Base-by-base conservation (phyloP, 352 stramenopile species). In the Pseudoperonospora humuli region DNA sequence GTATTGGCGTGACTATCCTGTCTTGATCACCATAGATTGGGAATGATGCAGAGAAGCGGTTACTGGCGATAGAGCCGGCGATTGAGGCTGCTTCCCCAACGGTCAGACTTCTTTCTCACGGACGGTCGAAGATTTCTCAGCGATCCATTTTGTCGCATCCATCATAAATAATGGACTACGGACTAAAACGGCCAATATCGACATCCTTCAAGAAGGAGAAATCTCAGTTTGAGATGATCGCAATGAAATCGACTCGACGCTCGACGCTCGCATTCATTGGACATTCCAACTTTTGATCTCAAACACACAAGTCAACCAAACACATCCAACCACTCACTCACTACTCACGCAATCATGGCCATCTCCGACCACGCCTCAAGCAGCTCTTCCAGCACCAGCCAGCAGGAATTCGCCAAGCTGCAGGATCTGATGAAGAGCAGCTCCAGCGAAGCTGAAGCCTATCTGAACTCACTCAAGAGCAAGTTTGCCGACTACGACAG, bases 401-500 rank as follows among this genome's bases (percentile, higher is more conserved):
- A 68, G 29, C 46, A 69, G 37, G 58, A 76, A 25, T 41, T 59
- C 32, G 38, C 49, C 31, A 70, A 67, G 49, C 55, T 76, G 11
- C 58, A 70, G 17, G 45, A 61, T 5, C 42, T 67, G 36, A 56
- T 75, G 39, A 39, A 62, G 24, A 54, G 55, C 19, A 52, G 58
- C 13, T 43, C 57, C 8, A 40, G 46, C 5, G 59, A 72, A 34
- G 57, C 61, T 0, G 29, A 55, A 0, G 48, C 32, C 25, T 75
- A 75, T 48, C 45, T 69, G 13, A 45, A 62, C 33, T 67, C 54
- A 17, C 58, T 76, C 39, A 69, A 64, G 50, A 49, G 24, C 42
- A 70, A 69, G 43, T 55, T 75, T 23, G 27, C 45, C 19, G 54
- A 67, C 41, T 72, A 73, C 37, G 64, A 79, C 40, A 57, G 45